Evolutionary conservation across 768 basidiomycete species (phyloP).

Genomic region (Auricularia heimuer): DNA sequence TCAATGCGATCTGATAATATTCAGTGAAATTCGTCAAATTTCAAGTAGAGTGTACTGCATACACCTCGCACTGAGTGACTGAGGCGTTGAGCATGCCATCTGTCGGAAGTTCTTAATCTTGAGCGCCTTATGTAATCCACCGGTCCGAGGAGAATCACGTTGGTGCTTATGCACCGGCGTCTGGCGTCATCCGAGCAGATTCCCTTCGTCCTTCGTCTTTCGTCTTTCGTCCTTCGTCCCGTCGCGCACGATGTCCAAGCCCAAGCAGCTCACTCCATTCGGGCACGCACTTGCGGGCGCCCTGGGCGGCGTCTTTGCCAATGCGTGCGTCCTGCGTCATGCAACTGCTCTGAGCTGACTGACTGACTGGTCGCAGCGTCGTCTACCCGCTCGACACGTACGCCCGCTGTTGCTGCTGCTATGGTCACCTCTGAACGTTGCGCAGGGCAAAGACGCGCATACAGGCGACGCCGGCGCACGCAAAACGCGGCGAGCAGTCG

Average conservation of each 20-base stretch:
- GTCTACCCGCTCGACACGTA: slow-evolving; percentile 96
- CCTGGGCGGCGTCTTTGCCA: slow-evolving; percentile 85
- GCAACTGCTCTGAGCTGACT: background rate
- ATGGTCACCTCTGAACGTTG: background rate
- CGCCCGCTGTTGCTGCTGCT: slow-evolving; percentile 21
- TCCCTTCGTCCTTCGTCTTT: too few relatives aligned
- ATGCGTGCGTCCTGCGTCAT: slow-evolving; percentile 54
- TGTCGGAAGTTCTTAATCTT: too few relatives aligned
- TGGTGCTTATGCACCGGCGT: too few relatives aligned
- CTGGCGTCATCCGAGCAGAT: too few relatives aligned
- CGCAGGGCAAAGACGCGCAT: slow-evolving; percentile 87
- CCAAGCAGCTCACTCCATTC: slow-evolving; percentile 64
- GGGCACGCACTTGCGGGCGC: slow-evolving; percentile 89
- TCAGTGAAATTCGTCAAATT: too few relatives aligned
- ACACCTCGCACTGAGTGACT: too few relatives aligned
- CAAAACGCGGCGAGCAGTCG: slow-evolving; percentile 39
- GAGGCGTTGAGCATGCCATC: too few relatives aligned
- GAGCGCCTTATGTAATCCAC: too few relatives aligned
- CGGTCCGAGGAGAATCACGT: too few relatives aligned
- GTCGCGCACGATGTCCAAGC: slow-evolving; percentile 24
- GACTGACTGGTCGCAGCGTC: slow-evolving; percentile 35
- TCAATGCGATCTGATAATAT: too few relatives aligned
- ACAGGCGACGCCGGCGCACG: slow-evolving; percentile 60
- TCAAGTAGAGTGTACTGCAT: too few relatives aligned
- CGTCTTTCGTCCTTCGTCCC: background rate